A percentile compares a stretch with the other conserved stretches of the same genome.
phyloP scores from a whole-genome alignment of 2,329 filamentous ascomycete genomes.

The Mariannaea elegans region DNA sequence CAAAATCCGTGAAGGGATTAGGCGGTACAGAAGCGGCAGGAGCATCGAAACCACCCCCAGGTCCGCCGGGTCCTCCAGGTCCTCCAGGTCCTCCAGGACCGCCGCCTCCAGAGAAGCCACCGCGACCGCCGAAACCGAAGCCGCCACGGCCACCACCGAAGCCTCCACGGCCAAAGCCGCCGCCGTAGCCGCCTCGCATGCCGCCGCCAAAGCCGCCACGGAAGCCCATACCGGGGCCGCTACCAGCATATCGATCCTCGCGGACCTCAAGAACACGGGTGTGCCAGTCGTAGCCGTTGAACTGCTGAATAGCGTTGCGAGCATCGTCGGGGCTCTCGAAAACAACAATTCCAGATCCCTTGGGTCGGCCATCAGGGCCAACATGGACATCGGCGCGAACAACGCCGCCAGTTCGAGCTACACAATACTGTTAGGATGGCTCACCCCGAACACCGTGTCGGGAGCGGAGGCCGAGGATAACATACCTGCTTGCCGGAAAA shows the following conservation, averaged over 20 bases:
- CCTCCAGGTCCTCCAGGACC: slow-evolving; percentile 43
- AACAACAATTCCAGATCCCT: slow-evolving; percentile 96
- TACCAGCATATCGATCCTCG: slow-evolving; percentile 89
- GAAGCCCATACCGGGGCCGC: slow-evolving; percentile 61
- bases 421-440: slow-evolving; percentile 17
- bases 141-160: slow-evolving; percentile 63
- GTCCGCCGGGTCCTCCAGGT: slow-evolving; percentile 35
- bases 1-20: slow-evolving; percentile 94
- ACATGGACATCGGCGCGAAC: slow-evolving; percentile 95
- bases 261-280: slow-evolving; percentile 92
- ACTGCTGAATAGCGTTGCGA: slow-evolving; percentile 93
- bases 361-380: slow-evolving; percentile 90
- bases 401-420: slow-evolving; percentile 75
- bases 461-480: slow-evolving; percentile 30
- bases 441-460: slow-evolving; percentile 2
- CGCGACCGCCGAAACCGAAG: slow-evolving; percentile 60
- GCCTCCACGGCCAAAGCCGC: slow-evolving; percentile 55
- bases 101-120: slow-evolving; percentile 65
- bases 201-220: slow-evolving; percentile 69
- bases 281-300: slow-evolving; percentile 99
- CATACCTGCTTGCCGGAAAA: slow-evolving; percentile 98
- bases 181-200: slow-evolving; percentile 67
- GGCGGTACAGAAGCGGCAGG: slow-evolving; percentile 64
- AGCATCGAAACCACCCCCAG: slow-evolving; percentile 57
- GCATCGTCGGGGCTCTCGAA: slow-evolving; percentile 96